Evolutionary conservation across 345 rosid species (phyloP).

Genomic region (Murraya koenigii): DNA sequence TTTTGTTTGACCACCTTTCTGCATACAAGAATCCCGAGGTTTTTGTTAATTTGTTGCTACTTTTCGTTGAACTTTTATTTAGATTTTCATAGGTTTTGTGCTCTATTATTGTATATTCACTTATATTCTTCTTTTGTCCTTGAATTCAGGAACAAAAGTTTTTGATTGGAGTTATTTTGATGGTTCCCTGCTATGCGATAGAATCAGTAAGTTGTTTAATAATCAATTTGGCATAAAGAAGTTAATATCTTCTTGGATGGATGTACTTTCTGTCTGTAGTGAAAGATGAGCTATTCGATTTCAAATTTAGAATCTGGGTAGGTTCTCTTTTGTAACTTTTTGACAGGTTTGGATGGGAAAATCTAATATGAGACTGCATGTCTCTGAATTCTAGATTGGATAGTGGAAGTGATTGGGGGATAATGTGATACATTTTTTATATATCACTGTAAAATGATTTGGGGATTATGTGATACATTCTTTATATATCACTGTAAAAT

Average conservation of each 20-base stretch:
- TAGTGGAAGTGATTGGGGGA: background rate
- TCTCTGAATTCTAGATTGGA: background rate
- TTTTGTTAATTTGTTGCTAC: background rate
- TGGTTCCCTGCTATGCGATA: slow-evolving; percentile 95
- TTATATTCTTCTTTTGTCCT: background rate
- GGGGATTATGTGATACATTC: background rate
- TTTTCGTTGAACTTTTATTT: background rate
- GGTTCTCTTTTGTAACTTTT: background rate
- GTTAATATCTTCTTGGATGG: background rate
- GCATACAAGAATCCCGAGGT: slow-evolving; percentile 99
- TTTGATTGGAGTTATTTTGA: slow-evolving; percentile 91
- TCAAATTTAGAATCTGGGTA: background rate
- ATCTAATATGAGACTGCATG: background rate
- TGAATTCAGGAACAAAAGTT: slow-evolving; percentile 85
- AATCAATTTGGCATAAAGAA: background rate
- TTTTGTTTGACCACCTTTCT: slow-evolving; percentile 89
- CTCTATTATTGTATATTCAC: background rate
- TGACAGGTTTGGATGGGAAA: background rate
- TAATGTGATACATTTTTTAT: background rate
- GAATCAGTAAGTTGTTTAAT: slow-evolving; percentile 70
- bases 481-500: background rate
- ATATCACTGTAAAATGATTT: background rate
- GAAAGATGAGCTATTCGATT: background rate
- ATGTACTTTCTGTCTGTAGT: background rate
- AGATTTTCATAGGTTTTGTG: background rate